phyloP scores from a whole-genome alignment of 2,329 filamentous ascomycete species.

The Paecilomyces sp. region DNA sequence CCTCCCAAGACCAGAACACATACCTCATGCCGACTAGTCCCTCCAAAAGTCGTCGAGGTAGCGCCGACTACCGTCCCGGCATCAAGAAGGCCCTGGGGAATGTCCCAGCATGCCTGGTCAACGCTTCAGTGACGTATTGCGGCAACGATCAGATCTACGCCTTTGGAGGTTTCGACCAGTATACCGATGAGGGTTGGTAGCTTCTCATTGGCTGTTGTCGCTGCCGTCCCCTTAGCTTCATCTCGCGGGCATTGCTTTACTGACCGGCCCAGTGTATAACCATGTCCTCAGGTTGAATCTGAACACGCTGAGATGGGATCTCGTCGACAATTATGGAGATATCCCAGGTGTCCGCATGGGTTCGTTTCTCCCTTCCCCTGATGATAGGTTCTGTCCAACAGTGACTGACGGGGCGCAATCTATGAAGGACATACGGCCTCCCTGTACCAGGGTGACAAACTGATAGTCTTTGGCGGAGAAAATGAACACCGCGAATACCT shows the following conservation, averaged over 20 bases:
- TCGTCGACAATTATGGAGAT: constrained; percentile 98
- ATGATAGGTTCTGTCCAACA: constrained; percentile 5
- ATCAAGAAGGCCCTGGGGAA: constrained; percentile 72
- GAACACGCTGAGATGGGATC: constrained; percentile 79
- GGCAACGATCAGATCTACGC: constrained; percentile 96
- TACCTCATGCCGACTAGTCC: constrained; percentile 90
- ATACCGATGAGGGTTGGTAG: constrained; percentile 74
- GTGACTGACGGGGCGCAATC: background rate
- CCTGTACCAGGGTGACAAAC: constrained; percentile 84
- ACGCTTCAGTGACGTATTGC: constrained; percentile 98
- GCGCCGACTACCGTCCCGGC: constrained; percentile 72
- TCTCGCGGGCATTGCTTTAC: constrained; percentile 2
- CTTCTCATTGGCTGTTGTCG: constrained; percentile 1
- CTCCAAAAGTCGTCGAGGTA: constrained; percentile 54
- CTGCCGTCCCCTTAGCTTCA: background rate
- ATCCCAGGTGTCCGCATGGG: constrained; percentile 97
- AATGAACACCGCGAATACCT: constrained; percentile 96
- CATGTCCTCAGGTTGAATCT: constrained; percentile 89
- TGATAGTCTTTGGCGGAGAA: constrained; percentile 96
- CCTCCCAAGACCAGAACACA: constrained; percentile 57
- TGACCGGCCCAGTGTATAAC: constrained; percentile 66
- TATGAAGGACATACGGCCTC: constrained; percentile 80
- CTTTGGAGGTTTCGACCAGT: constrained; percentile 97
- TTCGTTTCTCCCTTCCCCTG: constrained; percentile 33
- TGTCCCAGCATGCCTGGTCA: constrained; percentile 88